Conservation (phyloP, 1,284 basidiomycete species). For the Leccinum pachyderme region DNA sequence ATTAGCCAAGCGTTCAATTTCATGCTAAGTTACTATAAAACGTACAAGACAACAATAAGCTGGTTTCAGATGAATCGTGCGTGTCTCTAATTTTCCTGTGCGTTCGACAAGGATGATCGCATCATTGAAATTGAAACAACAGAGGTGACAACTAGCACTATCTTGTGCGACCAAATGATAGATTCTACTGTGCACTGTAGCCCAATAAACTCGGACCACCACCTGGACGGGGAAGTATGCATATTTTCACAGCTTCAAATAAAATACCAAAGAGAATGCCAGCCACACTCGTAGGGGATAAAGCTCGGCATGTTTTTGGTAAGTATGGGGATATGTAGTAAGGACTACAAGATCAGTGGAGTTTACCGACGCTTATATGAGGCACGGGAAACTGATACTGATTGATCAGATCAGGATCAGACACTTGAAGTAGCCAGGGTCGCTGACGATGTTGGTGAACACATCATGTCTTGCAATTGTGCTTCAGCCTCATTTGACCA, state of each 20-base stretch:
- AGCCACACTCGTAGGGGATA: not conserved
- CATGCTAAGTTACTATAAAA: not conserved
- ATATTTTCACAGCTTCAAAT: not conserved
- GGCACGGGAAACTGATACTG: not conserved
- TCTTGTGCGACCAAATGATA: not conserved
- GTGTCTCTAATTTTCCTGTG: not conserved
- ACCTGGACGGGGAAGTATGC: too few species aligned
- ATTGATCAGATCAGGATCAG: too few species aligned
- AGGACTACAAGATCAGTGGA: not conserved
- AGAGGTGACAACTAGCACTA: not conserved
- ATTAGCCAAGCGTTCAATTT: too few species aligned
- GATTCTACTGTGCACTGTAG: too few species aligned
- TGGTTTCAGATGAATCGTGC: not conserved
- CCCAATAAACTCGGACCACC: too few species aligned
- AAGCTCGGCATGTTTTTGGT: not conserved
- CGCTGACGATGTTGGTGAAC: too few species aligned
- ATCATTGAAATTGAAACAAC: not conserved
- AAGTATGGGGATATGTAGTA: not conserved
- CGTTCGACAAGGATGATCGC: not conserved
- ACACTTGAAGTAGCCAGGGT: too few species aligned
- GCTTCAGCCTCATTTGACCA: too few species aligned
- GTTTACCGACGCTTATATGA: not conserved
- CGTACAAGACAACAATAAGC: not conserved
- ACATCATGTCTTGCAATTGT: too few species aligned
- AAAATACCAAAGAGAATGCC: not conserved